These are phyloP conservation scores for Amylostereum chailletii DNA, from an alignment of 1,284 basidiomycete genomes.

Conservation along the genomic window DNA sequence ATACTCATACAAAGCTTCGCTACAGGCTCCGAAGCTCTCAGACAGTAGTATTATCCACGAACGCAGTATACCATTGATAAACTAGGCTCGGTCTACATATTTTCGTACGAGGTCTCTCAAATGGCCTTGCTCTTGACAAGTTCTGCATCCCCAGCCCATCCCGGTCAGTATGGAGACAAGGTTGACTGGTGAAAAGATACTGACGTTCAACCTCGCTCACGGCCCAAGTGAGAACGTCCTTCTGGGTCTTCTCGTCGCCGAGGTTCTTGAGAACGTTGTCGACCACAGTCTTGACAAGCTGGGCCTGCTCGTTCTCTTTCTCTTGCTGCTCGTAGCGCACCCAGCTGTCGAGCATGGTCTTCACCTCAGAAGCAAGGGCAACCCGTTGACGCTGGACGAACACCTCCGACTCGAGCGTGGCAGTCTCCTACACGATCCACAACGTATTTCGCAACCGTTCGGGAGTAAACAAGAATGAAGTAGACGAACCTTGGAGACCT, in stretches of 20 bases:
- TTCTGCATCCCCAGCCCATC: slow-evolving; percentile 28
- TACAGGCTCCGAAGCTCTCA: too few relatives aligned
- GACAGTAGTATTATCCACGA: too few relatives aligned
- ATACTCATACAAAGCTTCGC: too few relatives aligned
- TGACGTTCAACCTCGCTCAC: slow-evolving; percentile 89
- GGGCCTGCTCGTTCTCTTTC: slow-evolving; percentile 93
- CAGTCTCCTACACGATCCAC: slow-evolving; percentile 65
- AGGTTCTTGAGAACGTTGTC: slow-evolving; percentile 79
- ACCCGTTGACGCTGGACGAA: slow-evolving; percentile 91
- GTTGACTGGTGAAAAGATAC: slow-evolving; percentile 25
- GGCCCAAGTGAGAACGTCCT: slow-evolving; percentile 81
- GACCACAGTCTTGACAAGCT: slow-evolving; percentile 83
- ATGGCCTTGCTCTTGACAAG: slow-evolving; percentile 68
- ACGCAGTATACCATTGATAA: too few relatives aligned
- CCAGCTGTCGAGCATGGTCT: slow-evolving; percentile 95
- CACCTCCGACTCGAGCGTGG: slow-evolving; percentile 82
- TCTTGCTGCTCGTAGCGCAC: slow-evolving; percentile 95
- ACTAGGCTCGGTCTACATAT: too few relatives aligned
- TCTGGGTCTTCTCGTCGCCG: slow-evolving; percentile 89
- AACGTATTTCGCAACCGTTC: background rate
- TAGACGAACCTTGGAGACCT: slow-evolving; percentile 74
- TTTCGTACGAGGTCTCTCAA: slow-evolving; percentile 20
- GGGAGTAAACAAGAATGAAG: background rate
- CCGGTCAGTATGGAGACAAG: slow-evolving; percentile 9
- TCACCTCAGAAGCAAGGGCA: slow-evolving; percentile 83